Evolutionary conservation across 164 flowering plant genomes (phyloP).

Genomic region (Brasenia schreberi): DNA sequence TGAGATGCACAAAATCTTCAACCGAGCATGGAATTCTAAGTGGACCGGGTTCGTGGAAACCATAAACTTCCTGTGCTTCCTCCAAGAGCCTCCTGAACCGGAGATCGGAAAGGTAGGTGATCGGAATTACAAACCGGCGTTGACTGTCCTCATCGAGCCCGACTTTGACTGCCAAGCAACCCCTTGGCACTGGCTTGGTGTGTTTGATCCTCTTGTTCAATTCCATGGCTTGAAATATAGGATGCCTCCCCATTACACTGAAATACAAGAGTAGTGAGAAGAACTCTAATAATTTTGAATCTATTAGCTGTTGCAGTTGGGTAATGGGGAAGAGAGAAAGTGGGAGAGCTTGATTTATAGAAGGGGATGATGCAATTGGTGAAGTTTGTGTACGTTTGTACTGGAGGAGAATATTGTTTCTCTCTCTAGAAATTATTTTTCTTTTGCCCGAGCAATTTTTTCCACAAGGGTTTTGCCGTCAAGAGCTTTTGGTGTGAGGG

Average conservation of each 20-base stretch:
- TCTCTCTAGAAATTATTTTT: not conserved
- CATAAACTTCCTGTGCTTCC: constrained; percentile 42
- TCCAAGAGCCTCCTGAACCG: constrained; percentile 38
- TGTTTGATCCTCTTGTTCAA: not conserved
- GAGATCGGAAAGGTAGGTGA: constrained; percentile 45
- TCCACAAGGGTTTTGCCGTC: too few species aligned
- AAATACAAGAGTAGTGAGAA: not conserved
- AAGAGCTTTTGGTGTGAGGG: not conserved
- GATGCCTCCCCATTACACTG: not conserved
- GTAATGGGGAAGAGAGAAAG: not conserved
- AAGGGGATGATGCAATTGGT: not conserved
- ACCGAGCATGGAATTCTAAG: constrained; percentile 46
- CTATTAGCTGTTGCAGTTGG: not conserved
- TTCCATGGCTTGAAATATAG: not conserved
- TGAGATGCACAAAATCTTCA: constrained; percentile 45
- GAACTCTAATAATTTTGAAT: not conserved
- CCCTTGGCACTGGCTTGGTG: constrained; percentile 22
- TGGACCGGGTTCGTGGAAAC: constrained; percentile 40
- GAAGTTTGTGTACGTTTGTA: not conserved
- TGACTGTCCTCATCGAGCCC: constrained; percentile 29
- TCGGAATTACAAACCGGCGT: constrained; percentile 43
- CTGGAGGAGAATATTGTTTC: not conserved
- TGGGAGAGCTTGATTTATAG: not conserved
- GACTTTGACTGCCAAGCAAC: constrained; percentile 32
- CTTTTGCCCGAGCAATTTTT: not conserved